Conservation (phyloP, 108 stramenopile species). For the Cylindrotheca closterium region DNA sequence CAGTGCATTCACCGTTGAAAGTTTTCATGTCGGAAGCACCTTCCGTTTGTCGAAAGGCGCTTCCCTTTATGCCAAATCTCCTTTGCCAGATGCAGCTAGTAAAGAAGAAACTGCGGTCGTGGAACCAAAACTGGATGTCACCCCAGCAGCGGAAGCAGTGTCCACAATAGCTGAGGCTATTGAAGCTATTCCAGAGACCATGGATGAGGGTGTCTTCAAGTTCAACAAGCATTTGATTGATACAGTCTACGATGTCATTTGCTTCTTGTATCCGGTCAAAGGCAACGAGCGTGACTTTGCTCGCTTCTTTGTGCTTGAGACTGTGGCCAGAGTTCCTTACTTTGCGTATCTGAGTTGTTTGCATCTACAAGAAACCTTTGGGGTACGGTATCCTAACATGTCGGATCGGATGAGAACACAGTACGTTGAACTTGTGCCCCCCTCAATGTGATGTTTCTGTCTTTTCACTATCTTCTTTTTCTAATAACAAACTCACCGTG, state of each 20-base stretch:
- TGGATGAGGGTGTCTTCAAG: slow-evolving; percentile 50
- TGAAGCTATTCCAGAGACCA: too few relatives aligned
- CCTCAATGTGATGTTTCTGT: not conserved
- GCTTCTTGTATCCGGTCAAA: slow-evolving; percentile 47
- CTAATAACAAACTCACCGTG: not conserved
- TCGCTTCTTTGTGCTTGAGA: slow-evolving; percentile 92
- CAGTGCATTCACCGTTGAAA: too few relatives aligned
- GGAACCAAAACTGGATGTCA: too few relatives aligned
- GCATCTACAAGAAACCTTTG: slow-evolving; percentile 92
- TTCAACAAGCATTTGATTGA: slow-evolving; percentile 59
- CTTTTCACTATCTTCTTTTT: not conserved
- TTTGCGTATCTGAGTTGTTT: slow-evolving; percentile 89
- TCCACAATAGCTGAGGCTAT: too few relatives aligned
- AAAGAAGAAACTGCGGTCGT: too few relatives aligned
- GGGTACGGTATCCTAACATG: slow-evolving; percentile 41
- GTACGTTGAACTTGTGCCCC: not conserved
- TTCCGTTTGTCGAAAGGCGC: too few relatives aligned
- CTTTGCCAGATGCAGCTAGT: too few relatives aligned
- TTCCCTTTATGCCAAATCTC: too few relatives aligned
- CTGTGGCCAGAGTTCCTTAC: slow-evolving; percentile 94
- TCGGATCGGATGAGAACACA: slow-evolving; percentile 60
- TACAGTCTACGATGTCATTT: slow-evolving; percentile 52
- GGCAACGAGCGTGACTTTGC: slow-evolving; percentile 49
- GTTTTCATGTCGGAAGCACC: too few relatives aligned
- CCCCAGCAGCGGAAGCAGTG: too few relatives aligned